Evolutionary conservation across 1,284 basidiomycete genomes (phyloP).

Genomic region (Rhodotorula sp.): DNA sequence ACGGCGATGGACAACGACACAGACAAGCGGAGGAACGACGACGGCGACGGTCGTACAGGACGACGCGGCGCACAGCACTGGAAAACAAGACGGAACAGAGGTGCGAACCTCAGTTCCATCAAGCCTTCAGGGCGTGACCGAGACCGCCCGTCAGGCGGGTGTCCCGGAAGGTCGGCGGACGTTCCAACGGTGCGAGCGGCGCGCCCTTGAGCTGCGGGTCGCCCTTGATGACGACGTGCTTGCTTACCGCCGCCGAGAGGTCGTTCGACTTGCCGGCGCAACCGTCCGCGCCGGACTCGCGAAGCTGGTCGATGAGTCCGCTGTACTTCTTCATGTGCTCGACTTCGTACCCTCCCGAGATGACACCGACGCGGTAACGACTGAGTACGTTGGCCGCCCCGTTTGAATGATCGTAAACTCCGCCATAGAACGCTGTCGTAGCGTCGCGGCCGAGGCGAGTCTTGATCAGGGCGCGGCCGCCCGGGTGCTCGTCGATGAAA

Average conservation of each 20-base stretch:
- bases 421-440: conserved; percentile 89
- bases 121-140: conserved; percentile 3
- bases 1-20: not conserved
- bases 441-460: conserved; percentile 63
- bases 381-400: conserved; percentile 80
- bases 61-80: not conserved
- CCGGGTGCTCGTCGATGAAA: conserved; percentile 90
- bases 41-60: not conserved
- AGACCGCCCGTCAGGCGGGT: conserved; percentile 9
- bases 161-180: conserved; percentile 9
- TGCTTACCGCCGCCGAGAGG: not conserved
- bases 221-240: conserved; percentile 29
- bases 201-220: conserved; percentile 16
- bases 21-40: not conserved
- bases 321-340: conserved; percentile 41
- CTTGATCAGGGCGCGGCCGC: conserved; percentile 65
- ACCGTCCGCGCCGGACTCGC: conserved; percentile 29
- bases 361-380: conserved; percentile 85
- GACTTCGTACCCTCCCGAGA: conserved; percentile 64
- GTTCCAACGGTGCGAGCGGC: not conserved
- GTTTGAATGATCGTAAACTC: conserved; percentile 81
- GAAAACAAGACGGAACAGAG: not conserved
- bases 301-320: conserved; percentile 29
- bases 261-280: conserved; percentile 35
- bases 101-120: not conserved